Percentiles rank a stretch among this genome's conserved stretches.
phyloP scores from a whole-genome alignment of 176 grass and related monocot species.

The Metroxylon sagu region DNA sequence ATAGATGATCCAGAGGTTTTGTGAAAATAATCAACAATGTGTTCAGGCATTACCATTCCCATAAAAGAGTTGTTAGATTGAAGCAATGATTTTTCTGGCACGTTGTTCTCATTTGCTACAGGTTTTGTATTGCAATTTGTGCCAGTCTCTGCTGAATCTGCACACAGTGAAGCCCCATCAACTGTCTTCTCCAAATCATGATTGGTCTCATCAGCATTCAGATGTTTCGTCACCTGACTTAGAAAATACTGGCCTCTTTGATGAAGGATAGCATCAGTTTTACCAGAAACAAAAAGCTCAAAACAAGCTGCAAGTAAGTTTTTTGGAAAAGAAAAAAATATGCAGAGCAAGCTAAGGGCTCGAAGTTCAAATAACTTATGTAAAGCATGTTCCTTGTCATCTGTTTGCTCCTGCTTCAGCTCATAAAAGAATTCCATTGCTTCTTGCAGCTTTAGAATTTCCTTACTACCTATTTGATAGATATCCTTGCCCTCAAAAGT shows the following conservation, averaged over 20 bases:
- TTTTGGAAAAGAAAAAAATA: slow-evolving; percentile 72
- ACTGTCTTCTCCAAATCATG: slow-evolving; percentile 27
- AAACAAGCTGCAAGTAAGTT: slow-evolving; percentile 71
- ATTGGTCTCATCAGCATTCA: slow-evolving; percentile 31
- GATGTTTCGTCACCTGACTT: slow-evolving; percentile 59
- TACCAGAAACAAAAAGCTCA: slow-evolving; percentile 50
- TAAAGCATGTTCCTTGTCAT: slow-evolving; percentile 29
- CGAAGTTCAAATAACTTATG: slow-evolving; percentile 63
- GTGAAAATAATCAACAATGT: too few relatives aligned
- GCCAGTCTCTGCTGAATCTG: slow-evolving; percentile 22
- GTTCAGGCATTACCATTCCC: slow-evolving; percentile 48
- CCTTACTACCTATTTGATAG: slow-evolving; percentile 38
- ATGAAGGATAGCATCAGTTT: slow-evolving; percentile 41
- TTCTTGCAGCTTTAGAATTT: slow-evolving; percentile 44
- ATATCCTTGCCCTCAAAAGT: slow-evolving; percentile 84
- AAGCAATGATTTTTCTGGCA: slow-evolving; percentile 24
- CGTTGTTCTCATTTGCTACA: slow-evolving; percentile 10
- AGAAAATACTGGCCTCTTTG: slow-evolving; percentile 58
- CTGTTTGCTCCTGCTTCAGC: slow-evolving; percentile 41
- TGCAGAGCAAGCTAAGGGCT: slow-evolving; percentile 64
- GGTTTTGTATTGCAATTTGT: slow-evolving; percentile 22
- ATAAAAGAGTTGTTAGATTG: slow-evolving; percentile 56
- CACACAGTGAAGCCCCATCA: slow-evolving; percentile 20
- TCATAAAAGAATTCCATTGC: slow-evolving; percentile 42
- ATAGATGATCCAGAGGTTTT: too few relatives aligned